Percentiles rank a stretch among this genome's conserved stretches.
Evolutionary conservation across 202 grass and related monocot species (phyloP).

Genomic region (Carex sylvatica): DNA sequence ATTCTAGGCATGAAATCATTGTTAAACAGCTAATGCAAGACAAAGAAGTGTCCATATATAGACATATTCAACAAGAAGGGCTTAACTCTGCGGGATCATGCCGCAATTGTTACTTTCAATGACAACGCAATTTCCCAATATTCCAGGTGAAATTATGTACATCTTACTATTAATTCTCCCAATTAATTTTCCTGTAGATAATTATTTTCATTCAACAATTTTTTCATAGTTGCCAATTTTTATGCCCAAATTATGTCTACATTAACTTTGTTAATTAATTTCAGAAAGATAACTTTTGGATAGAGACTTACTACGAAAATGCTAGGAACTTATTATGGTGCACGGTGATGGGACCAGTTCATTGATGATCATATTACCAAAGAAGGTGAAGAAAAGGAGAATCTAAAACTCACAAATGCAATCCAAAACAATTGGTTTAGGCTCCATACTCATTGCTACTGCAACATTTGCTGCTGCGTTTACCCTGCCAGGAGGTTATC

Average conservation of each 20-base stretch:
- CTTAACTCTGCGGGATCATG: slow-evolving; percentile 28
- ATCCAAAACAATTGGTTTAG: slow-evolving; percentile 18
- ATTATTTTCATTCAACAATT: not conserved
- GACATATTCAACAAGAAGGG: slow-evolving; percentile 21
- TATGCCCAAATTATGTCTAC: not conserved
- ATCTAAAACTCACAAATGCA: slow-evolving; percentile 1
- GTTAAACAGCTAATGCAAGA: slow-evolving; percentile 11
- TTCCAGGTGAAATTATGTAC: not conserved
- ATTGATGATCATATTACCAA: not conserved
- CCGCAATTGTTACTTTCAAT: not conserved
- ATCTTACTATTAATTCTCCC: not conserved
- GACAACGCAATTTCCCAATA: not conserved
- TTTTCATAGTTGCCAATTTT: not conserved
- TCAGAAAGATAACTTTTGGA: not conserved
- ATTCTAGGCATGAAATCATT: not conserved
- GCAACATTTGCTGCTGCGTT: slow-evolving; percentile 36
- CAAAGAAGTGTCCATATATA: not conserved
- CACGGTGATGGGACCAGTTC: slow-evolving; percentile 15
- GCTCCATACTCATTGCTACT: slow-evolving; percentile 26
- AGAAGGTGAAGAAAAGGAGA: not conserved
- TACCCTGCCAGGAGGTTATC: slow-evolving; percentile 30
- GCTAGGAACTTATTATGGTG: not conserved
- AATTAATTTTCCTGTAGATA: not conserved
- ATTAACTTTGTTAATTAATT: not conserved
- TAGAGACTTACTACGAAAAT: not conserved